Evolutionary conservation across 1,284 basidiomycete genomes (phyloP).

Genomic region (Apiotrichum domesticum): DNA sequence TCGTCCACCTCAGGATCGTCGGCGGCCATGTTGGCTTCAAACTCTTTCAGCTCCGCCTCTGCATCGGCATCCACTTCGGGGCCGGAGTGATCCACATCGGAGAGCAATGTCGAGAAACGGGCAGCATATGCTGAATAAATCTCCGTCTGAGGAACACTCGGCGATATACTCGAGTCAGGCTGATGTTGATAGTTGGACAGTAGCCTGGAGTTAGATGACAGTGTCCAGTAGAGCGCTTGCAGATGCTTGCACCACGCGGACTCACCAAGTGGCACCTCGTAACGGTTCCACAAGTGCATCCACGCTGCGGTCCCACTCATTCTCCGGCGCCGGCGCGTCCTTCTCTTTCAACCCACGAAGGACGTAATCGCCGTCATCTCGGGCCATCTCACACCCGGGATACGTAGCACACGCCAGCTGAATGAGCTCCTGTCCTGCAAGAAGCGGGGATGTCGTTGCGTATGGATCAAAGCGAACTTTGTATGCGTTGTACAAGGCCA

Average conservation of each 20-base stretch:
- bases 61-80: not conserved
- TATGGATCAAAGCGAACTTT: conserved; percentile 41
- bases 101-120: conserved; percentile 29
- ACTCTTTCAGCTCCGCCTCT: conserved; percentile 16
- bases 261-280: conserved; percentile 38
- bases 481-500: conserved; percentile 39
- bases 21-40: conserved; percentile 13
- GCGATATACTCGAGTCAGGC: conserved; percentile 12
- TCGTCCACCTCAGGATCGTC: conserved; percentile 12
- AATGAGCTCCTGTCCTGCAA: conserved; percentile 43
- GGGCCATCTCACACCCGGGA: conserved; percentile 40
- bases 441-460: conserved; percentile 21
- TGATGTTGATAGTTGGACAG: conserved; percentile 34
- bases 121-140: conserved; percentile 40
- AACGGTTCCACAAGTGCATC: conserved; percentile 39
- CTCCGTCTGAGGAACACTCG: conserved; percentile 34
- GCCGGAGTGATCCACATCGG: not conserved
- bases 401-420: conserved; percentile 43
- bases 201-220: conserved; percentile 21
- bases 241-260: not conserved
- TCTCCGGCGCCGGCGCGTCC: conserved; percentile 17
- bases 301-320: conserved; percentile 28
- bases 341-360: conserved; percentile 33
- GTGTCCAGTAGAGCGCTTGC: no score
- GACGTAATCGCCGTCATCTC: conserved; percentile 38